phyloP scores from a whole-genome alignment of 192 early-diverging fungal species.

The Cladochytrium replicatum region DNA sequence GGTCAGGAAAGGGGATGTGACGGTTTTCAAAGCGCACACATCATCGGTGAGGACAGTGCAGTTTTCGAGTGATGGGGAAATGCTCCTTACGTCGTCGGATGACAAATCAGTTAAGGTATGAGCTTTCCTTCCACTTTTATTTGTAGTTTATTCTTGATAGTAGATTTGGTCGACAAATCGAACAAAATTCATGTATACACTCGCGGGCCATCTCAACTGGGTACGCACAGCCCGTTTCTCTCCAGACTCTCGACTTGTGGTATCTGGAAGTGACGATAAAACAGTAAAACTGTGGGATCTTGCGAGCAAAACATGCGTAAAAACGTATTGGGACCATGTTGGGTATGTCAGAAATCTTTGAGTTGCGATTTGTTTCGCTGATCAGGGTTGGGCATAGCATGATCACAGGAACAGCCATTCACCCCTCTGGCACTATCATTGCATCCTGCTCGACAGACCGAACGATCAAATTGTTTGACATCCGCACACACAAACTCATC shows the following conservation, averaged over 20 bases:
- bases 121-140: not conserved
- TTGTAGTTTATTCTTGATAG: conserved; percentile 1
- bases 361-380: conserved; percentile 7
- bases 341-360: conserved; percentile 21
- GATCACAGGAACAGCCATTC: conserved; percentile 39
- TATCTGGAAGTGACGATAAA: conserved; percentile 51
- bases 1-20: conserved; percentile 47
- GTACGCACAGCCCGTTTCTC: conserved; percentile 43
- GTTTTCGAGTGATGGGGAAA: conserved; percentile 40
- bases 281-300: conserved; percentile 51
- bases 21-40: conserved; percentile 51
- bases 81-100: conserved; percentile 41
- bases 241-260: conserved; percentile 36
- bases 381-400: conserved; percentile 18
- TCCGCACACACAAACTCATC: conserved; percentile 47
- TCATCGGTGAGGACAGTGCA: conserved; percentile 43
- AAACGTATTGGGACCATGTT: conserved; percentile 50
- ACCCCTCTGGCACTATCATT: conserved; percentile 40
- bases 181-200: conserved; percentile 45
- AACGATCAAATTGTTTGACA: conserved; percentile 49
- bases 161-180: conserved; percentile 46
- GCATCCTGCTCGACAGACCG: conserved; percentile 42
- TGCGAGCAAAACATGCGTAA: conserved; percentile 35
- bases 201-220: conserved; percentile 55
- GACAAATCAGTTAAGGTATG: conserved; percentile 50